These are phyloP conservation scores for Chalara sp. DNA, from an alignment of 2,329 filamentous ascomycete genomes.

Conservation along the genomic window DNA sequence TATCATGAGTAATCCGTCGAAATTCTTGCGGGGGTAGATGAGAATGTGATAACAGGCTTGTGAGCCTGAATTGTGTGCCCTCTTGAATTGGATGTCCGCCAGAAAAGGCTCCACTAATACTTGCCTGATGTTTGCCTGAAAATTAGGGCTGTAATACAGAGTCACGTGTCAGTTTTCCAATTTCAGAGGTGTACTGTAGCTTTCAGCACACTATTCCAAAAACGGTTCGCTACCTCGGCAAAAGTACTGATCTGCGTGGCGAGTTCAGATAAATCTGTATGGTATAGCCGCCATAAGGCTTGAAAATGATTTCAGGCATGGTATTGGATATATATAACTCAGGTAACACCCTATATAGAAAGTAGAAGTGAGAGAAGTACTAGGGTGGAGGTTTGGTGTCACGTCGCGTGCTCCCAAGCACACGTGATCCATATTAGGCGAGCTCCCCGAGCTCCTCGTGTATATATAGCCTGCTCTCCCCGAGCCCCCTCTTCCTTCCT, in stretches of 20 bases:
- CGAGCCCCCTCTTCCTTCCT: too few relatives aligned
- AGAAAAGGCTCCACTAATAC: background rate
- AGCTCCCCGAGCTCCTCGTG: too few relatives aligned
- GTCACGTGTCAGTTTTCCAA: background rate
- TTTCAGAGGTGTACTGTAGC: background rate
- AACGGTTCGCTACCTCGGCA: background rate
- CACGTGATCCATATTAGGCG: too few relatives aligned
- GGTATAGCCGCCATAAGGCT: slow-evolving; percentile 5
- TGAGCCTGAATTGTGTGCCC: background rate
- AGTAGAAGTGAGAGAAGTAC: background rate
- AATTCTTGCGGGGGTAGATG: background rate
- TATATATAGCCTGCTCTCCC: too few relatives aligned
- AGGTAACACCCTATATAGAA: slow-evolving; percentile 1
- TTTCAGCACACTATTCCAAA: background rate
- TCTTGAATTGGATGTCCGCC: background rate
- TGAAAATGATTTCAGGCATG: slow-evolving; percentile 7
- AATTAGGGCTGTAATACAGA: background rate
- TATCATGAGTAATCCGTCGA: background rate
- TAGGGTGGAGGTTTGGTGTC: slow-evolving; percentile 1
- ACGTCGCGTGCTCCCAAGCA: too few relatives aligned
- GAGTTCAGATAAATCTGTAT: slow-evolving; percentile 1
- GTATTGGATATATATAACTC: slow-evolving; percentile 3
- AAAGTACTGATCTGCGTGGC: background rate
- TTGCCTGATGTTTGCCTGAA: too few relatives aligned
- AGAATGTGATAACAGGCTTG: background rate